A percentile compares a stretch with the other conserved stretches of the same genome.
These are phyloP conservation scores for Clonostachys byssicola DNA, from an alignment of 2,329 filamentous ascomycete species.

Conservation along the genomic window DNA sequence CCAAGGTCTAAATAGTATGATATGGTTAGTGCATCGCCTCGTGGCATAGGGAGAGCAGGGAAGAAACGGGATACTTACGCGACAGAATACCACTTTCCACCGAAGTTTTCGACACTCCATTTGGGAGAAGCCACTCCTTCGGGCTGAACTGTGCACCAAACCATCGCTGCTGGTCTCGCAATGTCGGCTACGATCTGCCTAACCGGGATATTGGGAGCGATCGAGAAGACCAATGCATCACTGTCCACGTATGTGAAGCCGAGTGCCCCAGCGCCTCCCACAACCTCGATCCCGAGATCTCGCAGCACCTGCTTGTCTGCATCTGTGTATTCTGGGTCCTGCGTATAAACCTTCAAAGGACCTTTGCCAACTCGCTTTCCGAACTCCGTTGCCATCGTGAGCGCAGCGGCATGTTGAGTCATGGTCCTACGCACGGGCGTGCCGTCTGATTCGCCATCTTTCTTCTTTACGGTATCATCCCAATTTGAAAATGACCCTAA, in stretches of 20 bases:
- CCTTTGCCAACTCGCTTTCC: not conserved
- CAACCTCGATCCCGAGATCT: constrained; percentile 3
- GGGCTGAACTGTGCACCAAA: constrained; percentile 6
- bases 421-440: not conserved
- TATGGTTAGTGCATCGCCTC: too few relatives aligned
- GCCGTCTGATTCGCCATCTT: not conserved
- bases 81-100: too few relatives aligned
- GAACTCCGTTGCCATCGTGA: not conserved
- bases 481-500: not conserved
- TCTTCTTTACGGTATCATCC: not conserved
- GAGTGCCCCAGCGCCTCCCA: constrained; percentile 4
- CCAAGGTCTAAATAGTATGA: too few relatives aligned
- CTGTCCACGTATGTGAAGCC: constrained; percentile 10
- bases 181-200: constrained; percentile 12
- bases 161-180: constrained; percentile 9
- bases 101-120: too few relatives aligned
- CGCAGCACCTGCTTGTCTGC: constrained; percentile 3
- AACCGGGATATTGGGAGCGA: constrained; percentile 9
- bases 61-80: too few relatives aligned
- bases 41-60: too few relatives aligned
- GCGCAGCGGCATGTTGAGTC: not conserved
- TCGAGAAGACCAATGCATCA: constrained; percentile 8
- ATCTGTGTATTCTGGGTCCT: constrained; percentile 6
- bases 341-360: constrained; percentile 2
- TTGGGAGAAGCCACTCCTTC: not conserved